Evolutionary conservation across 2,329 filamentous ascomycete species (phyloP), one percentile per base, ranked within the genome.

Genomic region (Aspergillus sp.): DNA sequence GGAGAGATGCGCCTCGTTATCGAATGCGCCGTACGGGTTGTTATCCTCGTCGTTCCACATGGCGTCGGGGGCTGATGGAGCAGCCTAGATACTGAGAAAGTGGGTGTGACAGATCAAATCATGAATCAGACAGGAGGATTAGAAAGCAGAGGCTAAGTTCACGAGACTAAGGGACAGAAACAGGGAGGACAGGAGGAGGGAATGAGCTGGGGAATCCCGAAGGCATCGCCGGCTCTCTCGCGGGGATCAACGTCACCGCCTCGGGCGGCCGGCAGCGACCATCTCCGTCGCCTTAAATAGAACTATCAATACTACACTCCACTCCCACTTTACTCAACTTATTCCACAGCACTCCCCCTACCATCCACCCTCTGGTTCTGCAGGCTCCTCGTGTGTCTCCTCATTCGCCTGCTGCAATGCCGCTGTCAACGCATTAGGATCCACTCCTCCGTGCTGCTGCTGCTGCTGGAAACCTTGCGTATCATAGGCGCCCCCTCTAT

Each of bases 41-140:
- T 98, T 98, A 74, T 98, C 92, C 80, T 98, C 94, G 82, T 98
- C 93, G 84, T 97, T 96, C 94, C 94, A 98, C 94, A 98, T 98
- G 68, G 70, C 84, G 47, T 41, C 23, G 60, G 60, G 23, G 59
- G 62, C 60, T 64, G 62, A 59, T 57, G 56, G 62, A 36, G 60
- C 60, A 64, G 65, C 64, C 65, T 67, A 52, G 58, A 39, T 41
- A 17, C 32, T 60, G 47, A 54, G 49, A 54, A 53, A 59, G 50
- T 30, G 57, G 7, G 42, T 49, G 19, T 10, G 17, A 36, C 44
- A n/a, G 42, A 21, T 17, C 21, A 19, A 49, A 42, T 7, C 53
- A 54, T 47, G n/a, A 52, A 41, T 48, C 10, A 21, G 42, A 27
- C n/a, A 8, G 30, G 42, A 13, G 8, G 41, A 42, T n/a, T 44